These are phyloP conservation scores for Mantamonas sphyraenae DNA, from an alignment of 78 protist species.

Conservation along the genomic window DNA sequence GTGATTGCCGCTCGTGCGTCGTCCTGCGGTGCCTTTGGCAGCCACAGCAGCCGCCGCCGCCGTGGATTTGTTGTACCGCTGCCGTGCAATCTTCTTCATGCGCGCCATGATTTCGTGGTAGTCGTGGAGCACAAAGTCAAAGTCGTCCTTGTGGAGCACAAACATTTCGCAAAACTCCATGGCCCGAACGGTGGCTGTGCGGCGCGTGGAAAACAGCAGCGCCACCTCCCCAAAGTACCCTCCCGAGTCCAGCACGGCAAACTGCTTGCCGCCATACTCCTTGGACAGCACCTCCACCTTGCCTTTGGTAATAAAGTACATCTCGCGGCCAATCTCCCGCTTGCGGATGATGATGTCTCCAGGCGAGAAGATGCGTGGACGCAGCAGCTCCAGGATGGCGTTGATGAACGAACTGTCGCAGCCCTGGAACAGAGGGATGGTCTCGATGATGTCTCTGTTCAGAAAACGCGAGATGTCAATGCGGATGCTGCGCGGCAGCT, in stretches of 20 bases:
- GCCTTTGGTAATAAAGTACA: slow-evolving; percentile 15
- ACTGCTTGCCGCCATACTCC: neutral
- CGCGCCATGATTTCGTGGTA: no score
- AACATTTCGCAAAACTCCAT: slow-evolving; percentile 12
- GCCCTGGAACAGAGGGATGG: slow-evolving; percentile 18
- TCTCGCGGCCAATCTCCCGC: slow-evolving; percentile 24
- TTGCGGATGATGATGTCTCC: neutral
- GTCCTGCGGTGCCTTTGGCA: no score
- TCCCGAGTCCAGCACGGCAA: slow-evolving; percentile 10
- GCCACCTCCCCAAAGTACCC: slow-evolving; percentile 46
- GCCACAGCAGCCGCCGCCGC: no score
- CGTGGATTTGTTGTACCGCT: no score
- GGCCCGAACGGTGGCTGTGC: slow-evolving; percentile 37
- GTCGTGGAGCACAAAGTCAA: slow-evolving; percentile 1
- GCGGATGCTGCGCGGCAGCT: slow-evolving; percentile 16
- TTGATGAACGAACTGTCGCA: slow-evolving; percentile 10
- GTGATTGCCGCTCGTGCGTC: no score
- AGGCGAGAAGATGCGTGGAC: slow-evolving; percentile 16
- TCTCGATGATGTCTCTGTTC: slow-evolving; percentile 17
- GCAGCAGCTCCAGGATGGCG: slow-evolving; percentile 8
- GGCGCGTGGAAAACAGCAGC: neutral
- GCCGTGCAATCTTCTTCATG: no score
- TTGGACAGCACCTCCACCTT: slow-evolving; percentile 16
- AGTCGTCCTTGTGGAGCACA: slow-evolving; percentile 24
- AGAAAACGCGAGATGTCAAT: slow-evolving; percentile 10